Base-by-base conservation (phyloP, 306 rosid species). In the Senna siamea region DNA sequence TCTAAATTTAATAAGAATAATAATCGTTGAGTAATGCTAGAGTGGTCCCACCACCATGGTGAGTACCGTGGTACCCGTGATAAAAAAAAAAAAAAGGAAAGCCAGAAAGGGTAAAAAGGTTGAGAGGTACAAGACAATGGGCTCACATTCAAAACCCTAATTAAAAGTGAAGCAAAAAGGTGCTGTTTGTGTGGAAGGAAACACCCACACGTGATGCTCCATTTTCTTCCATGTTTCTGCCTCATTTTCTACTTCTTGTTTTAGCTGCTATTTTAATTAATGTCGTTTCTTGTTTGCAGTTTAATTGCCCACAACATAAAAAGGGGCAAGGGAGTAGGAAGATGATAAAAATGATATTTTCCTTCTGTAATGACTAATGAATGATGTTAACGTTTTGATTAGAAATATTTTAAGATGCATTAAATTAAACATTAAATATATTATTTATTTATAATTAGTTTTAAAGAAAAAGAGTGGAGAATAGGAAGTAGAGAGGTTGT, bases 181-280 rank as follows among this genome's bases (percentile, higher is more conserved):
- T 18, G 13, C 22, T 70, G 84, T 60, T 59, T 75, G 17, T 62
- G 87, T 51, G 81, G 86, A 73, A 58, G 61, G 66, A 51, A 80
- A 73, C 86, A 70, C 9, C 18, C 9, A 54, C 86, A 79, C 88
- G 82, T 73, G 87, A 78, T 6, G 76, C 76, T 20, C 9, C 79
- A 60, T 81, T 72, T 73, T 15, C 76, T 43, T 68, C 65, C 22
- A 54, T 38, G 63, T 13, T 2, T 56, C 66, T 74, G 55, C 22
- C 56, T 72, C 9, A 1, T 0, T 5, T 37, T 10, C 13, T 7
- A 15, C 15, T 71, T 26, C 22, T 0, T 20, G 7, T 7, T 7
- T 9, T 8, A 18, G 0, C 7, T 1, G 4, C 14, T 23, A 1
- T 20, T 23, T 50, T 1, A 26, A 26, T 26, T 26, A 26, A 26